Percentiles rank a stretch among this genome's conserved stretches.
Conservation (phyloP, 768 basidiomycete species). For the Glaciozyma antarctica region DNA sequence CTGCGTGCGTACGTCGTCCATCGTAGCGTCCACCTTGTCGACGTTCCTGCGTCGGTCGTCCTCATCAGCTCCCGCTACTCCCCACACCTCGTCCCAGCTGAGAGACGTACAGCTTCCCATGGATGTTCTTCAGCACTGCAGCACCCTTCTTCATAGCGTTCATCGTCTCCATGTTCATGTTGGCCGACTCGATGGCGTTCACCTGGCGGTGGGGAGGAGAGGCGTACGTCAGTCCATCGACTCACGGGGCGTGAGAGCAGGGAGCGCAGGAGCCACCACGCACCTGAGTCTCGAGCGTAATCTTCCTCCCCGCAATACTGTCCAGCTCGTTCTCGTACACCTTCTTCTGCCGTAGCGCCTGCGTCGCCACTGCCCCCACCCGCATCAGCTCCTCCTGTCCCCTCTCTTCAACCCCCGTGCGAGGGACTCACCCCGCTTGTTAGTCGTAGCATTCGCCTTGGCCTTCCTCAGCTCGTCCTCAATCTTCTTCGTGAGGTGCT, state of each 20-base stretch:
- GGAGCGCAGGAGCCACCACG: conserved; percentile 5
- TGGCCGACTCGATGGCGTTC: conserved; percentile 92
- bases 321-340: conserved; percentile 76
- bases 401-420: background rate
- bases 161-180: conserved; percentile 96
- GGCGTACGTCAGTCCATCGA: background rate
- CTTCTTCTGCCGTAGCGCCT: conserved; percentile 89
- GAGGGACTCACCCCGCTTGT: conserved; percentile 74
- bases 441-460: conserved; percentile 79
- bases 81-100: too few species aligned
- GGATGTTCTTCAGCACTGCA: conserved; percentile 77
- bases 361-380: conserved; percentile 58
- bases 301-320: conserved; percentile 65
- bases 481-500: conserved; percentile 89
- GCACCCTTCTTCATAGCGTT: conserved; percentile 92
- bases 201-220: conserved; percentile 44
- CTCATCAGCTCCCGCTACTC: background rate
- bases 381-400: background rate
- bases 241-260: background rate
- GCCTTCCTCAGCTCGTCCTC: conserved; percentile 90
- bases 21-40: conserved; percentile 79
- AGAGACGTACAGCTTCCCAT: conserved; percentile 65
- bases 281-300: conserved; percentile 85
- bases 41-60: conserved; percentile 50
- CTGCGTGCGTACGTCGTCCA: conserved; percentile 79